These are phyloP conservation scores for Mycena floridula DNA, from an alignment of 768 basidiomycete genomes.

Conservation along the genomic window DNA sequence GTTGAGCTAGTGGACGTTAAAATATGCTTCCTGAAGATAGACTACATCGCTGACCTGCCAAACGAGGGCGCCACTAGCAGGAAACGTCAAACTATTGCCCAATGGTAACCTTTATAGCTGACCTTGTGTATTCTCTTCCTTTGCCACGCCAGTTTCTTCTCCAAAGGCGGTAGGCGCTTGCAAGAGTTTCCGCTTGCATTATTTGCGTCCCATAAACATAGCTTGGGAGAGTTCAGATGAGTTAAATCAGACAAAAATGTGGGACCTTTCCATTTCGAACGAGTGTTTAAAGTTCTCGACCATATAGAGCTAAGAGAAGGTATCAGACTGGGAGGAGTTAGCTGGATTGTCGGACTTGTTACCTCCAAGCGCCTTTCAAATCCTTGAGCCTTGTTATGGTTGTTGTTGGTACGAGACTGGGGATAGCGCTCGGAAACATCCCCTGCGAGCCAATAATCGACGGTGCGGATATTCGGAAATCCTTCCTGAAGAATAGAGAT, in stretches of 20 bases:
- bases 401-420: slow-evolving; percentile 79
- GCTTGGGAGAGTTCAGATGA: slow-evolving; percentile 21
- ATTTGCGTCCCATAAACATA: slow-evolving; percentile 94
- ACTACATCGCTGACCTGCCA: slow-evolving; percentile 66
- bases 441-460: slow-evolving; percentile 86
- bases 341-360: too few species aligned
- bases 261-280: slow-evolving; percentile 79
- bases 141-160: slow-evolving; percentile 86
- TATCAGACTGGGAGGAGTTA: background rate
- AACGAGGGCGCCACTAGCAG: slow-evolving; percentile 65
- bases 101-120: too few species aligned
- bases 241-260: slow-evolving; percentile 1
- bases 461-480: slow-evolving; percentile 83
- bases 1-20: slow-evolving; percentile 49
- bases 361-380: slow-evolving; percentile 82
- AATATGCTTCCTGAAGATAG: too few species aligned
- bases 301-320: slow-evolving; percentile 64
- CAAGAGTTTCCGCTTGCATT: slow-evolving; percentile 92
- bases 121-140: slow-evolving; percentile 75
- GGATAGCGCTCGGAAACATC: slow-evolving; percentile 71
- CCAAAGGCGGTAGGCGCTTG: slow-evolving; percentile 87
- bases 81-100: too few species aligned
- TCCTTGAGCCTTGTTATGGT: slow-evolving; percentile 91
- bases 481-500: slow-evolving; percentile 51
- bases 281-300: slow-evolving; percentile 91